Evolutionary conservation across 805 yeast species (phyloP).

Genomic region (Peterozyma xylosa): DNA sequence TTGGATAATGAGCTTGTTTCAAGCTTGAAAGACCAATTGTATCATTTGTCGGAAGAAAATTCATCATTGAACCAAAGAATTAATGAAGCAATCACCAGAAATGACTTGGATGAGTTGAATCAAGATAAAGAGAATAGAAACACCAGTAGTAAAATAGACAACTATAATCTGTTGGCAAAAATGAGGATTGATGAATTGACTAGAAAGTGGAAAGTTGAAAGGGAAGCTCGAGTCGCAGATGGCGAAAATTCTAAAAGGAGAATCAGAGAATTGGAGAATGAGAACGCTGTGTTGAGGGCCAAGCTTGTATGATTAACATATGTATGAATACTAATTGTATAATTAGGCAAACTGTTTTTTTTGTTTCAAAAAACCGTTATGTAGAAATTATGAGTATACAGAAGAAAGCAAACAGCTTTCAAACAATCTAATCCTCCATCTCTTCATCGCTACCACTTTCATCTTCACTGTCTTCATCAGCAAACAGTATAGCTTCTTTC

Average conservation of each 20-base stretch:
- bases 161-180: conserved; percentile 27
- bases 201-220: conserved; percentile 60
- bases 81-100: not conserved
- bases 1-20: not conserved
- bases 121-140: conserved; percentile 1
- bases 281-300: conserved; percentile 34
- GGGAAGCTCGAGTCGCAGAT: conserved; percentile 63
- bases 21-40: conserved; percentile 1
- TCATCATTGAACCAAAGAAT: not conserved
- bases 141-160: conserved; percentile 7
- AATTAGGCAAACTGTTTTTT: not conserved
- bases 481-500: conserved; percentile 76
- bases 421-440: conserved; percentile 21
- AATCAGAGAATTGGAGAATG: conserved; percentile 46
- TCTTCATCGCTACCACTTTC: conserved; percentile 59
- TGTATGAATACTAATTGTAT: conserved; percentile 5
- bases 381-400: not conserved
- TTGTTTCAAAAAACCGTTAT: not conserved
- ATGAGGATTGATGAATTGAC: conserved; percentile 55
- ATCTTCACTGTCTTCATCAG: conserved; percentile 78
- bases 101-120: conserved; percentile 4
- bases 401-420: no score
- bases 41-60: not conserved
- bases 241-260: conserved; percentile 45
- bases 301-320: conserved; percentile 15